Conservation (phyloP, 441 rosid species). For the Populus hybrid region DNA sequence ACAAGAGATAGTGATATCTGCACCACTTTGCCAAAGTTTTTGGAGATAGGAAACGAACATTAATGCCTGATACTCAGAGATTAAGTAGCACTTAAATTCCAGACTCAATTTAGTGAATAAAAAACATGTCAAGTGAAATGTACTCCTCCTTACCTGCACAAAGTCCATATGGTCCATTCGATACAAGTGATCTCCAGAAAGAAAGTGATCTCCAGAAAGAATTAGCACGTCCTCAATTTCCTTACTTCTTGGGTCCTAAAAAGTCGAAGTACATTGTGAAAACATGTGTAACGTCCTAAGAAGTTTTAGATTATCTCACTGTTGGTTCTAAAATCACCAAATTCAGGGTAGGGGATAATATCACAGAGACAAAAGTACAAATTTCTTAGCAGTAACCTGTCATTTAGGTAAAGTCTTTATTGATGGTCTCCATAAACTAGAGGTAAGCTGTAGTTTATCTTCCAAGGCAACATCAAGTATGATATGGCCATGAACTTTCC, state of each 20-base stretch:
- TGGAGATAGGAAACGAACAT: slow-evolving; percentile 32
- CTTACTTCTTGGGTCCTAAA: slow-evolving; percentile 70
- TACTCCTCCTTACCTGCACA: slow-evolving; percentile 51
- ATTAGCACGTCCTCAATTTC: slow-evolving; percentile 88
- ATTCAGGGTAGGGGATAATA: not conserved
- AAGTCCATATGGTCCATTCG: slow-evolving; percentile 97
- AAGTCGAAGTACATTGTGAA: not conserved
- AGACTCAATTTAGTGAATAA: not conserved
- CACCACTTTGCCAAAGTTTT: slow-evolving; percentile 93
- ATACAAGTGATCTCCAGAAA: slow-evolving; percentile 92
- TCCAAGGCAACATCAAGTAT: not conserved
- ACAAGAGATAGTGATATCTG: slow-evolving; percentile 83
- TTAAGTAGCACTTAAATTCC: not conserved
- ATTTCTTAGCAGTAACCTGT: not conserved
- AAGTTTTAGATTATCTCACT: too few species aligned
- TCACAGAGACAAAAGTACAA: not conserved
- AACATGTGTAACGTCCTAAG: not conserved
- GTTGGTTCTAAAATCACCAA: not conserved
- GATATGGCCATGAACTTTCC: not conserved
- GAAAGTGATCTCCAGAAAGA: slow-evolving; percentile 90
- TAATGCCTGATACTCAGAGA: not conserved
- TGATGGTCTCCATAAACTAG: not conserved
- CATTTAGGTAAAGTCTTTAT: not conserved
- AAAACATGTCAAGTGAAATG: not conserved
- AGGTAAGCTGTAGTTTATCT: not conserved